Evolutionary conservation across 2,329 filamentous ascomycete species (phyloP), one percentile per base, ranked within the genome.

Genomic region (Penicillium sp.): DNA sequence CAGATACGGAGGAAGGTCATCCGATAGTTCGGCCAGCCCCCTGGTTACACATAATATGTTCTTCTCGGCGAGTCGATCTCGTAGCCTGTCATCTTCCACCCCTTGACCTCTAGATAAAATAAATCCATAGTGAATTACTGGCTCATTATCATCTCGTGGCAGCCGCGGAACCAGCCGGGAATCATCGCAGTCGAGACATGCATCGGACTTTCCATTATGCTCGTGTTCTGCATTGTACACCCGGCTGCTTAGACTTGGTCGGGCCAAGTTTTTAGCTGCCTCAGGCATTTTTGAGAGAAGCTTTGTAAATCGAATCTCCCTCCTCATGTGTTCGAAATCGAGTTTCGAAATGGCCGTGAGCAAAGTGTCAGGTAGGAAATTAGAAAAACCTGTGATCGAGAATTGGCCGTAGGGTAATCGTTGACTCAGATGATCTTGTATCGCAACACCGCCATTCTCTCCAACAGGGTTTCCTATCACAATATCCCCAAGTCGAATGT

Each of bases 1-100:
- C 1, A 77, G 50, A 1, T 70, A 72, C 0, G 74, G 71, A 0
- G 74, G 48, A n/a, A n/a, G n/a, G n/a, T n/a, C n/a, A n/a, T n/a
- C 0, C 62, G 57, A 55, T 65, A 62, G 60, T 59, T 64, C 16
- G 61, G 20, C 5, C 65, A 3, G 59, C 63, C 55, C 68, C 66
- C 64, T 68, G 65, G 28, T 68, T 64, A 18, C 60, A 62, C 4
- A 62, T 49, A 24, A 54, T 47, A 40, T 59, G 30, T 16, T 40
- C 14, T 26, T 14, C 2, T n/a, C n/a, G 26, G 42, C 33, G 2
- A 55, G 20, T 52, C 16, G 21, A 20, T 33, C 38, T 3, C 50
- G 38, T 7, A 16, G 21, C 26, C 16, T n/a, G 3, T 24, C 40
- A 45, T 20, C n/a, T 9, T 52, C 42, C 9, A 52, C 42, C 4